These are phyloP conservation scores for Mortierella sp. DNA, from an alignment of 371 early-diverging fungal genomes.

Conservation along the genomic window DNA sequence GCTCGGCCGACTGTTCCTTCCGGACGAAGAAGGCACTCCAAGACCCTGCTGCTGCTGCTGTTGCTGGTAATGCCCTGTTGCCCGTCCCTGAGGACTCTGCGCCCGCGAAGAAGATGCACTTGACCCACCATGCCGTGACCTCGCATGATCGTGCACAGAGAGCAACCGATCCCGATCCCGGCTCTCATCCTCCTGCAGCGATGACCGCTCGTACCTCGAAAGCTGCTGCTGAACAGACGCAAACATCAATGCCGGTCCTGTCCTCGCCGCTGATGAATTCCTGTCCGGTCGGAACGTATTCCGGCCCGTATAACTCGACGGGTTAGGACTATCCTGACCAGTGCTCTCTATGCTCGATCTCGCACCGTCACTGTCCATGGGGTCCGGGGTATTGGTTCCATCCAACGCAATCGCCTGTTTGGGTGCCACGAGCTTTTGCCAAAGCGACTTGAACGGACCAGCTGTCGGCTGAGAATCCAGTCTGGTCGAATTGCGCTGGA, in stretches of 20 bases:
- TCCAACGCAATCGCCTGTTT: constrained; percentile 47
- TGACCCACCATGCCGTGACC: constrained; percentile 9
- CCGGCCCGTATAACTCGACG: constrained; percentile 1
- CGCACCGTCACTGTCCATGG: constrained; percentile 32
- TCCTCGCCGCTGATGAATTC: constrained; percentile 15
- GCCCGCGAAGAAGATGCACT: constrained; percentile 27
- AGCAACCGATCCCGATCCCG: constrained; percentile 43
- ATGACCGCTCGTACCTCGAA: constrained; percentile 15
- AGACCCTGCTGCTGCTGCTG: not conserved
- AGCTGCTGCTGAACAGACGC: constrained; percentile 52
- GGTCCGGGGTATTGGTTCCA: constrained; percentile 7
- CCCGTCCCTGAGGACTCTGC: constrained; percentile 39
- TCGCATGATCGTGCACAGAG: constrained; percentile 12
- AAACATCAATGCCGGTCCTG: constrained; percentile 57
- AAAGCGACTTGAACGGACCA: constrained; percentile 35
- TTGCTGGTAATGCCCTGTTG: not conserved
- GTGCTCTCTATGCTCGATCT: constrained; percentile 50
- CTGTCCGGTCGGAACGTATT: constrained; percentile 20
- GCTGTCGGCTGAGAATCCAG: constrained; percentile 17
- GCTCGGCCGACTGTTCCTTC: constrained; percentile 28
- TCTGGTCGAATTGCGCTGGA: constrained; percentile 28
- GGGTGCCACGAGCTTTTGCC: constrained; percentile 45
- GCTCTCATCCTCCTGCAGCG: constrained; percentile 19
- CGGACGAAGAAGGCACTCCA: not conserved
- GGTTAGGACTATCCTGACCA: constrained; percentile 16